A percentile compares a stretch with the other conserved stretches of the same genome.
phyloP scores from a whole-genome alignment of 495 filamentous ascomycete species.

The Pyrenula aspistea region DNA sequence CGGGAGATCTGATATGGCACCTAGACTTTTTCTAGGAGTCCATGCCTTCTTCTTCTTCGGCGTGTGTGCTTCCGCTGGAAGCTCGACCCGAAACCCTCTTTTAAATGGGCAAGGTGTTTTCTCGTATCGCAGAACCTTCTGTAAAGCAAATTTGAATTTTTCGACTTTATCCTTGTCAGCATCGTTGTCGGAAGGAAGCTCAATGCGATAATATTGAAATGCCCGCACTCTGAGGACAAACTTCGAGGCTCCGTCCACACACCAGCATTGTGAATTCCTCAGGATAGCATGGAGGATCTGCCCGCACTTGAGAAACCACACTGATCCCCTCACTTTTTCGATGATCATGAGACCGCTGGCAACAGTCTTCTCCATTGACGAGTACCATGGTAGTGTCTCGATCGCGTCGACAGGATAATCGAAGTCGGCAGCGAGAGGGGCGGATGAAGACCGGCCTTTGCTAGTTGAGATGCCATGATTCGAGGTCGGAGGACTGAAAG shows the following conservation, averaged over 20 bases:
- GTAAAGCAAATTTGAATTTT: constrained; percentile 56
- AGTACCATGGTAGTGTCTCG: constrained; percentile 58
- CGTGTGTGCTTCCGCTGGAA: constrained; percentile 57
- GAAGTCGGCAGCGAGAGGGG: constrained; percentile 29
- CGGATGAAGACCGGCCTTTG: constrained; percentile 24
- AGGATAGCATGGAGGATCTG: constrained; percentile 70
- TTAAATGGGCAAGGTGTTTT: constrained; percentile 79
- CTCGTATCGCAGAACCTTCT: constrained; percentile 67
- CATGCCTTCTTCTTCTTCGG: constrained; percentile 58
- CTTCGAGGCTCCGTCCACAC: constrained; percentile 70
- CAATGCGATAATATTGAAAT: constrained; percentile 80
- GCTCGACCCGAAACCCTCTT: constrained; percentile 57
- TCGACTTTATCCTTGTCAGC: constrained; percentile 48
- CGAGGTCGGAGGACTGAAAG: constrained; percentile 38
- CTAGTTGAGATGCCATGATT: neutral
- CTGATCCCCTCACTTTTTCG: constrained; percentile 67
- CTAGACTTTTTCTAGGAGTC: constrained; percentile 48
- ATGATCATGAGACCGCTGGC: constrained; percentile 69
- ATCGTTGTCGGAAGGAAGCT: constrained; percentile 51
- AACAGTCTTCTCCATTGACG: constrained; percentile 66
- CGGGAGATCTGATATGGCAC: neutral
- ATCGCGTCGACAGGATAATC: constrained; percentile 32
- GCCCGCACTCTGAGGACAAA: constrained; percentile 72
- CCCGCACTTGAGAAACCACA: constrained; percentile 77
- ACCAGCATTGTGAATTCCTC: constrained; percentile 85